These are phyloP conservation scores for Ustilago trichophora DNA, from an alignment of 1,284 basidiomycete genomes.

Conservation along the genomic window DNA sequence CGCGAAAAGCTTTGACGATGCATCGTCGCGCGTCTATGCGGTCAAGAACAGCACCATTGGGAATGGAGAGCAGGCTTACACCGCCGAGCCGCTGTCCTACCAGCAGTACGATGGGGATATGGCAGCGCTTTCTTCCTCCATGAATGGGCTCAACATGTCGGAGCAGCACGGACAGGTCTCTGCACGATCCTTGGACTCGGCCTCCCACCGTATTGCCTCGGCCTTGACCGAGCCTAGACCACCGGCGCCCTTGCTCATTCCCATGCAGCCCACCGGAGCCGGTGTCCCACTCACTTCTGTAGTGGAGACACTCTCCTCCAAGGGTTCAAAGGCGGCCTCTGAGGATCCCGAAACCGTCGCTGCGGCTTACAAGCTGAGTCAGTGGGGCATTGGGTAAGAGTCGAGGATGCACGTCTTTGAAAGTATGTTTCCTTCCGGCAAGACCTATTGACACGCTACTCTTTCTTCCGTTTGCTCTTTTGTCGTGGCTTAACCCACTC, in stretches of 20 bases:
- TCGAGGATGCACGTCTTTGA: not conserved
- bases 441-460: too few species aligned
- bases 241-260: conserved; percentile 28
- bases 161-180: conserved; percentile 6
- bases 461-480: too few species aligned
- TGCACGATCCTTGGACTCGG: not conserved
- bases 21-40: not conserved
- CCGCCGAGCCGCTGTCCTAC: not conserved
- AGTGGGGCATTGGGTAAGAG: conserved; percentile 46
- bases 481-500: too few species aligned
- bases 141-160: conserved; percentile 5
- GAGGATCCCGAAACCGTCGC: conserved; percentile 43
- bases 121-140: conserved; percentile 9
- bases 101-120: not conserved
- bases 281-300: conserved; percentile 40
- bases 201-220: conserved; percentile 8
- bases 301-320: conserved; percentile 36
- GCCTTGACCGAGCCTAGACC: conserved; percentile 7
- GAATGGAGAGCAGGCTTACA: not conserved
- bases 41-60: not conserved
- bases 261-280: conserved; percentile 41
- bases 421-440: too few species aligned
- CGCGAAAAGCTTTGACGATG: conserved; percentile 7
- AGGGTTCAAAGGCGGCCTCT: conserved; percentile 43
- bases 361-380: conserved; percentile 36